phyloP scores from a whole-genome alignment of 306 rosid genomes.

The Pterocarpus santalinus region DNA sequence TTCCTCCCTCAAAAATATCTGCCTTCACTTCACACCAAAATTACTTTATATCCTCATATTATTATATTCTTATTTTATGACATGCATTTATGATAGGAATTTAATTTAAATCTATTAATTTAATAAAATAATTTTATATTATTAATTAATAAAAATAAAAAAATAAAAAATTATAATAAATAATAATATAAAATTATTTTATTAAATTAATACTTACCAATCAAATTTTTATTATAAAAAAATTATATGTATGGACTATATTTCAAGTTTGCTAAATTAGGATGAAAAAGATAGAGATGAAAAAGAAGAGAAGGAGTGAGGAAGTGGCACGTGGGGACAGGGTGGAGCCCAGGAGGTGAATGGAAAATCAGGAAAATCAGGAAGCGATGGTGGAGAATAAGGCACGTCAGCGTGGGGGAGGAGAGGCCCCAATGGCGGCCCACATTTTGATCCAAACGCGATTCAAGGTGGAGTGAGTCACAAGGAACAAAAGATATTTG shows the following conservation, averaged over 20 bases:
- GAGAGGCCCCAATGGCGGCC: constrained; percentile 4
- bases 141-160: too few species aligned
- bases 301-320: neutral
- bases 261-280: neutral
- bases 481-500: constrained; percentile 54
- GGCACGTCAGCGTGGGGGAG: constrained; percentile 32
- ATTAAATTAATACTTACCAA: too few species aligned
- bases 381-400: constrained; percentile 31
- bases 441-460: constrained; percentile 13
- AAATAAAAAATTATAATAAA: too few species aligned
- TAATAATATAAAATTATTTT: too few species aligned
- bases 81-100: too few species aligned
- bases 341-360: constrained; percentile 12
- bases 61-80: neutral
- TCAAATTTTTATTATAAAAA: too few species aligned
- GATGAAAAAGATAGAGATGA: neutral
- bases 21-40: neutral
- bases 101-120: too few species aligned
- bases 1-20: constrained; percentile 46
- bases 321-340: constrained; percentile 36
- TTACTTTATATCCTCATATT: neutral
- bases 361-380: neutral
- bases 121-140: too few species aligned
- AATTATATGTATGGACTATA: neutral
- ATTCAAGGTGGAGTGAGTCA: neutral